phyloP scores from a whole-genome alignment of 1,139 yeast genomes.

The Hanseniaspora gamundiae region DNA sequence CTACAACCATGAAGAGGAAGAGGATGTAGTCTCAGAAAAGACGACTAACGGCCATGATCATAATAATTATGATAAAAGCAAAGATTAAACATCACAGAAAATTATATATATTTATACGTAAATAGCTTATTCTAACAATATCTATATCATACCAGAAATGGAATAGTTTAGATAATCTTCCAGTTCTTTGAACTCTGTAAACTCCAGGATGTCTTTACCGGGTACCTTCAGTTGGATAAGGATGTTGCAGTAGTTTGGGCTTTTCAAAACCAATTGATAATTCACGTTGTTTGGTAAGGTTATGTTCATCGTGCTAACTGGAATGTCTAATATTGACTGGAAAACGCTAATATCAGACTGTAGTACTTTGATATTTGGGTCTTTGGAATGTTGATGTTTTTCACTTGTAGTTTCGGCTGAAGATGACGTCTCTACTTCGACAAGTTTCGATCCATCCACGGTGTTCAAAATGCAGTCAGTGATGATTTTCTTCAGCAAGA shows the following conservation, averaged over 20 bases:
- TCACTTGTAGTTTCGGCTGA: not conserved
- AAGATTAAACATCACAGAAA: too few relatives aligned
- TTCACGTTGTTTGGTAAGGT: constrained; percentile 10
- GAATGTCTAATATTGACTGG: constrained; percentile 14
- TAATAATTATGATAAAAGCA: too few relatives aligned
- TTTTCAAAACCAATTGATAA: constrained; percentile 14
- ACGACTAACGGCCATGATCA: too few relatives aligned
- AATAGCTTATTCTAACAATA: not conserved
- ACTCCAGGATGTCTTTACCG: constrained; percentile 17
- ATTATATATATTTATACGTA: not conserved
- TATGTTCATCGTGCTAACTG: constrained; percentile 15
- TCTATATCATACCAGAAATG: not conserved
- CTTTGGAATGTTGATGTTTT: constrained; percentile 3
- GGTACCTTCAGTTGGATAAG: constrained; percentile 13
- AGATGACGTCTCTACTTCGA: not conserved
- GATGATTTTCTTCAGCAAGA: constrained; percentile 19
- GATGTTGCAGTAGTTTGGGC: constrained; percentile 24
- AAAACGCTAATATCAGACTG: constrained; percentile 18
- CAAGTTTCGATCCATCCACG: constrained; percentile 10
- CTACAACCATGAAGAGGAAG: not conserved
- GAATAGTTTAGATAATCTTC: constrained; percentile 22
- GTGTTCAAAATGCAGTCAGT: constrained; percentile 17
- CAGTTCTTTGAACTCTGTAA: constrained; percentile 23
- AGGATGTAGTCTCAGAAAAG: not conserved
- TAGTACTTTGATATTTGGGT: constrained; percentile 15